Base-by-base conservation (phyloP, 2,329 filamentous ascomycete species). In the Paecilomyces niveus region DNA sequence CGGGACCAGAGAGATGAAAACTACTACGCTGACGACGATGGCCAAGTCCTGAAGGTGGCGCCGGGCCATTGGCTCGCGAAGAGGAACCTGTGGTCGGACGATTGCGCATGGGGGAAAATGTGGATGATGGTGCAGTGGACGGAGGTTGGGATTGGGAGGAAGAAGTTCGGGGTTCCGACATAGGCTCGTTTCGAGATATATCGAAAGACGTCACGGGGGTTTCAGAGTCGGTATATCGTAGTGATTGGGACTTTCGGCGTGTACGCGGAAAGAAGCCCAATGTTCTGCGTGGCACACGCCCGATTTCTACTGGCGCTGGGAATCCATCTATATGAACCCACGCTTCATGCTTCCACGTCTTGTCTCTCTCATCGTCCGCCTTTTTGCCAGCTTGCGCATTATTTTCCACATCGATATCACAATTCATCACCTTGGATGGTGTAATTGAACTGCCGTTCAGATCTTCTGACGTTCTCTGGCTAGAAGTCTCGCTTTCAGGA, bases 201-300 rank as follows among this genome's bases (percentile, higher is more conserved):
- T 67, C 57, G 68, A 57, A 69, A 59, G 58, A 70, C 63, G 50
- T 72, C 64, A 22, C 77, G 76, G 49, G 70, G 66, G 57, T 60
- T 51, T 85, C 81, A 2, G 89, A 89, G 56, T 83, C 82, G 1
- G 86, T 86, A 65, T 83, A 79, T 9, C 84, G 75, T 5, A 72
- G 62, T 35, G 69, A 72, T 59, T 72, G 68, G 62, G 89, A 94
- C 86, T 94, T 94, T 85, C 92, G 90, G 70, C 92, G 83, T 21
- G 92, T 85, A 7, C 92, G 92, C 2, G 93, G 93, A 69, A 97
- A 97, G 75, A 93, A 97, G 24, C 92, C 93, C 52, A 97, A 81
- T 1, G 88, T 83, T 74, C 87, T 86, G 58, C 90, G 86, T 22
- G 91, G 86, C 59, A 97, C 85, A 31, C 94, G 86, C 15, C 87